Conservation (phyloP, 1,284 basidiomycete species). For the Puccinia horiana region DNA sequence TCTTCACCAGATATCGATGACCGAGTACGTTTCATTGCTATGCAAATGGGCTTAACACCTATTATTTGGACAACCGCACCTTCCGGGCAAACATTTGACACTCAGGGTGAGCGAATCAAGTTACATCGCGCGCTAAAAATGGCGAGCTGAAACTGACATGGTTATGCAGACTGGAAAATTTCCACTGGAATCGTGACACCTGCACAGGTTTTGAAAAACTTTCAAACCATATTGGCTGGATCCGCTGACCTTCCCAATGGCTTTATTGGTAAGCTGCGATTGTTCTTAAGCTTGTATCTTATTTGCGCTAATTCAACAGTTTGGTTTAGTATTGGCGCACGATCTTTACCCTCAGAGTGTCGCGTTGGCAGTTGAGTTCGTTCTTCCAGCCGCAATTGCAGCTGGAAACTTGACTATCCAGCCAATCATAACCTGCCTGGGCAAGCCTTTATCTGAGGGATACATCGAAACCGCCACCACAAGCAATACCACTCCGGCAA, state of each 20-base stretch:
- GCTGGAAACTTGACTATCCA: conserved; percentile 58
- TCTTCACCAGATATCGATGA: conserved; percentile 67
- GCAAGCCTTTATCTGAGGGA: conserved; percentile 65
- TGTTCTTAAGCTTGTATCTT: not conserved
- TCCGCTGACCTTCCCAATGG: conserved; percentile 67
- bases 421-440: conserved; percentile 69
- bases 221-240: conserved; percentile 55
- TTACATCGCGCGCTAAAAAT: not conserved
- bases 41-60: conserved; percentile 75
- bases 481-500: not conserved
- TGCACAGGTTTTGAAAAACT: conserved; percentile 53
- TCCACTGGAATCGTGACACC: conserved; percentile 55
- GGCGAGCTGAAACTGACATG: not conserved
- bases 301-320: not conserved
- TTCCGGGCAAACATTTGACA: conserved; percentile 68
- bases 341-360: conserved; percentile 72
- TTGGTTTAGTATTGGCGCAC: conserved; percentile 53
- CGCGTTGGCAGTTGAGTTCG: conserved; percentile 82
- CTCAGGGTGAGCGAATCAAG: conserved; percentile 65
- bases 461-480: conserved; percentile 63
- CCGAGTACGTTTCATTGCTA: conserved; percentile 78
- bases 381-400: conserved; percentile 69
- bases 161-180: conserved; percentile 55
- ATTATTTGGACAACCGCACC: conserved; percentile 73
- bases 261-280: conserved; percentile 57